Base-by-base conservation (phyloP, 495 filamentous ascomycete genomes). In the Apodospora peruviana region DNA sequence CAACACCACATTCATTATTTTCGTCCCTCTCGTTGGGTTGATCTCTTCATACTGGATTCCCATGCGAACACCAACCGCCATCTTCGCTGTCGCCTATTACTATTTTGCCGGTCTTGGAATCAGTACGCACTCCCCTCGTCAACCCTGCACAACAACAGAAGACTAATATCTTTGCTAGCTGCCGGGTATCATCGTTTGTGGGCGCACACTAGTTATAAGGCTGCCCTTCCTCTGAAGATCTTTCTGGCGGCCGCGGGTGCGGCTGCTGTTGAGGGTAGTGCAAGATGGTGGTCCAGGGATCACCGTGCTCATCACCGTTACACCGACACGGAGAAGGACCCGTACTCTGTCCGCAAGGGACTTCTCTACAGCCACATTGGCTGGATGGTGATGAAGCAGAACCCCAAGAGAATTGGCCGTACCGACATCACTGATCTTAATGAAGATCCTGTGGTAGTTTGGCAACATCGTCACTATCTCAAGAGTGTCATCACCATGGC, bases 271-370 rank as follows among this genome's bases (percentile, higher is more conserved):
- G 87, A 99, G 62, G 94, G 94, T 49, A 95, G 89, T 43, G 87
- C 96, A 61, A 78, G 94, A 58, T 99, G 94, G 94, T 99, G 94
- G 94, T 84, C 89, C 51, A 84, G 47, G 21, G 53, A 89, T 65
- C 94, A 98, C 77, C 87, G 94, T 50, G 89, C 94, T 58, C 94
- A 99, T 72, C 94, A 99, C 77, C 86, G 94, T 57, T 97, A 96
- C 66, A 98, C 94, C 77, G 94, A 97, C 60, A 99, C 94, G 60
- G 87, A 95, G 45, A 97, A 99, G 75, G 94, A 99, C 62, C 94
- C 94, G 20, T 99, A 97, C 78, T 94, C 88, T 44, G 94, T 99
- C 55, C 88, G 93, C 72, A 99, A 99, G 83, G 93, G 93, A 19
- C 80, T 96, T 21, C 70, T 94, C 59, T 98, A 98, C 80, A 95